Evolutionary conservation across 2,329 filamentous ascomycete genomes (phyloP).

Genomic region (Colletotrichum cuscutae): DNA sequence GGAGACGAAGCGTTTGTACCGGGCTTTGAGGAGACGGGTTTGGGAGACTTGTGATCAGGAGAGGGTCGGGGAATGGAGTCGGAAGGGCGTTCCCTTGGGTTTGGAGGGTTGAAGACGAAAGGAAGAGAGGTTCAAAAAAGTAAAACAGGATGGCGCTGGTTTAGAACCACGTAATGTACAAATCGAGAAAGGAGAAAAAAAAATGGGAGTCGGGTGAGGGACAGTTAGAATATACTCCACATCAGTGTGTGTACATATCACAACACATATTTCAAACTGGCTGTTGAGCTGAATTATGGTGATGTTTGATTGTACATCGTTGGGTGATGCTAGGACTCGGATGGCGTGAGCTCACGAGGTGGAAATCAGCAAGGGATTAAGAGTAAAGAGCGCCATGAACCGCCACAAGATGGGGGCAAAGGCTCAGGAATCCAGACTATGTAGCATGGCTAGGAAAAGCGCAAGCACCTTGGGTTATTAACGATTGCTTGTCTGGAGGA

Average conservation of each 20-base stretch:
- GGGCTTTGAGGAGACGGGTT: conserved; percentile 65
- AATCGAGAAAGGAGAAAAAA: neutral
- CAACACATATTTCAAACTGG: too few species aligned
- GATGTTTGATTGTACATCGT: neutral
- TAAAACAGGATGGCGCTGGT: neutral
- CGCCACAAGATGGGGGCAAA: too few species aligned
- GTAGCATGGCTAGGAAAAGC: too few species aligned
- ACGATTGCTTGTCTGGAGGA: too few species aligned
- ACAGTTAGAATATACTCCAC: neutral
- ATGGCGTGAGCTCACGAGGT: neutral
- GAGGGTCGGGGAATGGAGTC: conserved; percentile 75
- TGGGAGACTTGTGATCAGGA: conserved; percentile 74
- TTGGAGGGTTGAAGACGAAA: conserved; percentile 10
- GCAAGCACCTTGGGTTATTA: too few species aligned
- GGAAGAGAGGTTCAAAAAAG: neutral
- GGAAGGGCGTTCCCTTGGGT: conserved; percentile 49
- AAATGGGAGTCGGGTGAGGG: neutral
- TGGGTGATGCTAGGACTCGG: neutral
- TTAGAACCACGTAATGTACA: neutral
- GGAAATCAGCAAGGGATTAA: neutral
- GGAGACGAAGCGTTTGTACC: conserved; percentile 61
- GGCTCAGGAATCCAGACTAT: too few species aligned
- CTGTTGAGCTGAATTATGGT: neutral
- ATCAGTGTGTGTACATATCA: neutral
- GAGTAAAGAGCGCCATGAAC: neutral